phyloP scores from a whole-genome alignment of 2,329 filamentous ascomycete genomes.

The Claviceps pusilla region DNA sequence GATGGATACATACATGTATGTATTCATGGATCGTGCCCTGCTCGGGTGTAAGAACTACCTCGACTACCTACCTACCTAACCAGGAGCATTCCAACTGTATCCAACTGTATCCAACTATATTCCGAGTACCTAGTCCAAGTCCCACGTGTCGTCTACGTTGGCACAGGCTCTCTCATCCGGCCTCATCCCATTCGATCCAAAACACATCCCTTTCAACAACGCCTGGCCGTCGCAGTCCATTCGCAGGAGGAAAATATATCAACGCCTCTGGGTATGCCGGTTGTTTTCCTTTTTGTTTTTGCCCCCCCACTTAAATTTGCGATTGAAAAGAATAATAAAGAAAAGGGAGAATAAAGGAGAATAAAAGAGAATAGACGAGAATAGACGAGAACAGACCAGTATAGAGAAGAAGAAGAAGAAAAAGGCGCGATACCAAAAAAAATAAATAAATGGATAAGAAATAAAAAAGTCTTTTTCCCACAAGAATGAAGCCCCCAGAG shows the following conservation, averaged over 20 bases:
- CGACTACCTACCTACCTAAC: background rate
- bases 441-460: background rate
- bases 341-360: background rate
- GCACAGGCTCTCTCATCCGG: background rate
- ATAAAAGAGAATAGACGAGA: too few relatives aligned
- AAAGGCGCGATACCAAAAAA: background rate
- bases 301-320: background rate
- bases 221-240: background rate
- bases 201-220: slow-evolving; percentile 1
- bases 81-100: too few relatives aligned
- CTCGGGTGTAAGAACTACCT: background rate
- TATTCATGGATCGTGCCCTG: background rate
- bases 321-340: background rate
- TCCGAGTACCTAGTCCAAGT: background rate
- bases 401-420: background rate
- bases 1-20: too few relatives aligned
- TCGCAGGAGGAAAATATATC: background rate
- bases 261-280: slow-evolving; percentile 4
- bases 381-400: too few relatives aligned
- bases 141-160: background rate
- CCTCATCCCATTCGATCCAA: slow-evolving; percentile 4
- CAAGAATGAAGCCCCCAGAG: background rate
- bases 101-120: too few relatives aligned
- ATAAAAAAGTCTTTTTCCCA: background rate
- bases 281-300: background rate